Evolutionary conservation across 257 asterid species (phyloP).

Genomic region (Nicotiana undulata): DNA sequence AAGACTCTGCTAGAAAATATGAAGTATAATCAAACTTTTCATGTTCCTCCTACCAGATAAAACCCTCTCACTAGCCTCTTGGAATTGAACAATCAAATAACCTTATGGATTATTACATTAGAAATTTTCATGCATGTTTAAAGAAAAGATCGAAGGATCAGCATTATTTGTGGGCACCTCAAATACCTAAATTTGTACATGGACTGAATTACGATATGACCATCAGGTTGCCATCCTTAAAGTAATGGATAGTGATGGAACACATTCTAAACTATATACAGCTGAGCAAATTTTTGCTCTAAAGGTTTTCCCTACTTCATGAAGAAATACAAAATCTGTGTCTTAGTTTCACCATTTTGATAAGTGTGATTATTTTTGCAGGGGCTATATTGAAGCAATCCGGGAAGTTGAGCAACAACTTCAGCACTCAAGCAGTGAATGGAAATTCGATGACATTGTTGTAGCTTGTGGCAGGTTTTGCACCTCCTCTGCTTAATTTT

Average conservation of each 20-base stretch:
- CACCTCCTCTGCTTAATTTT: neutral
- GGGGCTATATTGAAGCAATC: conserved; percentile 94
- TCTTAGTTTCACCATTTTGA: neutral
- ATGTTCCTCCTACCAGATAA: neutral
- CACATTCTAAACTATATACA: neutral
- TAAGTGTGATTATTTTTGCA: conserved; percentile 20
- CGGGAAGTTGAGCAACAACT: conserved; percentile 79
- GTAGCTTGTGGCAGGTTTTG: conserved; percentile 92
- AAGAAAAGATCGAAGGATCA: neutral
- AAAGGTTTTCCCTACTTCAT: neutral
- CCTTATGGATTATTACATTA: neutral
- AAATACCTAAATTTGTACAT: neutral
- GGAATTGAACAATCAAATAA: neutral
- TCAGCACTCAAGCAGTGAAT: conserved; percentile 20
- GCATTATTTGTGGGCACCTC: neutral
- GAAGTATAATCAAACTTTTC: neutral
- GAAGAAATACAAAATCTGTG: neutral
- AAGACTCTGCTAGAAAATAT: neutral
- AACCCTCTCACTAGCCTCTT: neutral
- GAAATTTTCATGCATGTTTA: neutral
- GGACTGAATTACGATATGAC: neutral
- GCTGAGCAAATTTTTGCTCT: neutral
- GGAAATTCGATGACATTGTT: conserved; percentile 63
- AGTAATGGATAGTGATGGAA: neutral
- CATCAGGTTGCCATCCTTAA: neutral